Base-by-base conservation (phyloP, 2,329 filamentous ascomycete genomes). In the Biscogniauxia marginata region DNA sequence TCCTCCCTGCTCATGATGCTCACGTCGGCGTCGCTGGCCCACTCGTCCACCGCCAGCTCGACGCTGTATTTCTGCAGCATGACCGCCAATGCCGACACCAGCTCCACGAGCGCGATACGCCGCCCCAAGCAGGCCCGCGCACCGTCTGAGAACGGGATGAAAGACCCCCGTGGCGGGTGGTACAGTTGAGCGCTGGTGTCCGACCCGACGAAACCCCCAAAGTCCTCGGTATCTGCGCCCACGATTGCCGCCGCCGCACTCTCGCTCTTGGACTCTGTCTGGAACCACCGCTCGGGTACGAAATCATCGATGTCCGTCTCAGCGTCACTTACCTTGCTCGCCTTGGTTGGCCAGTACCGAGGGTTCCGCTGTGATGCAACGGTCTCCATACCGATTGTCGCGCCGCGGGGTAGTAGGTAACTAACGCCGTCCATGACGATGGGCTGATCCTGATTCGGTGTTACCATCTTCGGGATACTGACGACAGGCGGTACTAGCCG, bases 281-380 rank as follows among this genome's bases (percentile, higher is more conserved):
- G 73, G 60, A 90, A 82, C 90, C 90, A 93, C 46, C 90, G 81
- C 70, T 90, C 86, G 0, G 90, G 89, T 49, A 84, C 76, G 71
- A 86, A 93, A 56, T 88, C 82, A 52, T 87, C 78, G 1, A 90
- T 72, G 63, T 93, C 88, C 50, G 82, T 73, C 18, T 71, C 59
- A 21, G 70, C 73, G 0, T 67, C 73, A 0, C 73, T 73, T 19
- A 79, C 66, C 58, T 73, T 75, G 63, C 18, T 60, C 49, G 21
- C 39, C 16, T 34, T 30, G 22, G 19, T 25, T 34, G 57, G 57
- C 57, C 57, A 59, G 51, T 56, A 56, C 7, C 43, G 19, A 30
- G 57, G 57, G 25, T 59, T 56, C 24, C 57, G 57, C 19, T 56
- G 53, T 34, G 49, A 24, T 1, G 57, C 53, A 7, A 48, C 43